Evolutionary conservation across 768 basidiomycete genomes (phyloP), one percentile per base, ranked within the genome.

Genomic region (Ramaria sp.): DNA sequence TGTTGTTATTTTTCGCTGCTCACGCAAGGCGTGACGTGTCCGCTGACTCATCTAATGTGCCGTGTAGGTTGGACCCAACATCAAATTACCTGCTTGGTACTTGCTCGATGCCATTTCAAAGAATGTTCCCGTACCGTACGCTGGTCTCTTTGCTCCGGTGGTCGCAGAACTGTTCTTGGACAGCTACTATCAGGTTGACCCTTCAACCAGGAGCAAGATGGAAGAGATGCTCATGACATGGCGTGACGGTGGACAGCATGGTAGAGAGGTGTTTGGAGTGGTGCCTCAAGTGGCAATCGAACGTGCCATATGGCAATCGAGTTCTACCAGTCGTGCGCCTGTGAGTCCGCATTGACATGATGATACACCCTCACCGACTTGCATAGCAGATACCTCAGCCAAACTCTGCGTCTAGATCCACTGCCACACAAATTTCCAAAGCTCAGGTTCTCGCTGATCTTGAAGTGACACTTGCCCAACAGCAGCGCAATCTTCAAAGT

Each of bases 221-320:
- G 91, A 95, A 67, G 96, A 99, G 70, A 92, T 99, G 84, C 80
- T 98, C 13, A 71, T 89, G 30, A 95, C 96, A 6, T 99, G 96
- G 96, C 79, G 93, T 41, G 86, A 83, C 22, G 92, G 91, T 15
- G 84, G 87, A 13, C 86, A 89, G 2, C 78, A 76, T 34, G 81
- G 88, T 37, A 81, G 81, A 53, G 89, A 94, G 66, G 75, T 99
- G 1, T 99, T 98, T 66, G 88, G 92, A 43, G 71, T 80, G 30
- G 79, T 80, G 2, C 79, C 88, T 19, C 93, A 97, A 67, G 72
- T 82, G 43, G 80, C 83, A 15, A 88, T 98, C 60, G 96, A 98
- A 69, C 78, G 83, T 19, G 84, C 85, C 37, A 80, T 91, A 33
- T 91, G 89, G 86, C 84, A 76, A 50, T 74, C 73, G 15, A 62